Evolutionary conservation across 2,329 filamentous ascomycete species (phyloP).

Genomic region (Clonostachys solani): DNA sequence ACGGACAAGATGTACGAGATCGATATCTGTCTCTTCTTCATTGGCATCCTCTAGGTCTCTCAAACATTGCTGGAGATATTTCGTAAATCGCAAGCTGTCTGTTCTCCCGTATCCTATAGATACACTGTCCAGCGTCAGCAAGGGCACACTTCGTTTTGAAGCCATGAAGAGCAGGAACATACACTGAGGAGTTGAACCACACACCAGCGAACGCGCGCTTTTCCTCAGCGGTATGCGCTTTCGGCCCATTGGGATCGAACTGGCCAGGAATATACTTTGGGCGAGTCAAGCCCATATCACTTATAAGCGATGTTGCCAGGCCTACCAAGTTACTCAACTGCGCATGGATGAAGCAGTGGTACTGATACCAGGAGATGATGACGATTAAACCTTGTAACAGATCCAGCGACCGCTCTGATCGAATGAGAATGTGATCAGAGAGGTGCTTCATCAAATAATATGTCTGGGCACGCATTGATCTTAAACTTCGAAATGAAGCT

Average conservation of each 20-base stretch:
- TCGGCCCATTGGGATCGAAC: too few relatives aligned
- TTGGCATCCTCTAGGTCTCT: conserved; percentile 32
- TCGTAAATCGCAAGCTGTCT: conserved; percentile 44
- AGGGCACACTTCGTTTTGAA: background rate
- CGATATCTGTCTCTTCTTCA: conserved; percentile 42
- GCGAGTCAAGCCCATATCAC: conserved; percentile 40
- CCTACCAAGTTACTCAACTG: conserved; percentile 47
- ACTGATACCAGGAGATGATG: conserved; percentile 46
- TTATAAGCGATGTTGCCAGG: conserved; percentile 39
- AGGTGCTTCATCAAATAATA: conserved; percentile 39
- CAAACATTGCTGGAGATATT: conserved; percentile 47
- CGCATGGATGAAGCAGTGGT: conserved; percentile 48
- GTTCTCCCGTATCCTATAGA: conserved; percentile 35
- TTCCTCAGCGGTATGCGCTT: conserved; percentile 43
- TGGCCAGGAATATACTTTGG: conserved; percentile 18
- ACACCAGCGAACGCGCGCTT: conserved; percentile 45
- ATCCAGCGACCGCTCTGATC: conserved; percentile 44
- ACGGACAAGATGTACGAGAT: conserved; percentile 39
- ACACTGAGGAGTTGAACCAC: conserved; percentile 52
- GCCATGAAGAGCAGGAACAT: conserved; percentile 10
- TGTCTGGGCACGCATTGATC: conserved; percentile 45
- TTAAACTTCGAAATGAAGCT: conserved; percentile 38
- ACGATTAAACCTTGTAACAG: conserved; percentile 43
- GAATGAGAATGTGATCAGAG: conserved; percentile 42
- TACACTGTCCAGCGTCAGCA: conserved; percentile 18